Percentiles rank a stretch among this genome's conserved stretches.
Conservation (phyloP, 1,139 yeast species). For the Ogataea hybrid region DNA sequence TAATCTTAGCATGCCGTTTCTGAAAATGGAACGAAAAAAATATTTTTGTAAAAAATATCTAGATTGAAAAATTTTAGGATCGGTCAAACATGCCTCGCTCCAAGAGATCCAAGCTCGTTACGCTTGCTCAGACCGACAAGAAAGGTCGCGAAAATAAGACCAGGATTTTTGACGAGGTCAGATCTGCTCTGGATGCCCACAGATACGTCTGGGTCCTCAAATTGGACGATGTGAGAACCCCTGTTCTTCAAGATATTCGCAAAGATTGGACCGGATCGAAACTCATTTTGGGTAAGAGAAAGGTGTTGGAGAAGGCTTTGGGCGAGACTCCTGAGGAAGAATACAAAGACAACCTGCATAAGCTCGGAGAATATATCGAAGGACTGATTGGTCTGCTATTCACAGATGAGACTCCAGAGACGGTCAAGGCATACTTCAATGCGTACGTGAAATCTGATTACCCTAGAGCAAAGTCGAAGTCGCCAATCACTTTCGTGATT, state of each 20-base stretch:
- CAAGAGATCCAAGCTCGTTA: conserved; percentile 87
- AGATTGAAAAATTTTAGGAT: conserved; percentile 9
- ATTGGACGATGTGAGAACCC: conserved; percentile 92
- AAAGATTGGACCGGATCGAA: conserved; percentile 91
- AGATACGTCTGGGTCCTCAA: conserved; percentile 82
- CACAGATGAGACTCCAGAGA: conserved; percentile 81
- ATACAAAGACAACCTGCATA: conserved; percentile 77
- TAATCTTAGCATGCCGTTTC: conserved; percentile 11
- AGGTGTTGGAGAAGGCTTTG: conserved; percentile 87
- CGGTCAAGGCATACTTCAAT: conserved; percentile 80
- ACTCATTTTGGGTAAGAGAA: conserved; percentile 85
- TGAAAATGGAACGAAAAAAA: conserved; percentile 13
- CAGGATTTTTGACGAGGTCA: conserved; percentile 85
- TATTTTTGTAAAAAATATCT: conserved; percentile 7
- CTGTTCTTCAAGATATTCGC: conserved; percentile 90
- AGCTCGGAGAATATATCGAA: conserved; percentile 53
- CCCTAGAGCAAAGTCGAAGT: conserved; percentile 82
- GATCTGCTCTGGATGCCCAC: conserved; percentile 74
- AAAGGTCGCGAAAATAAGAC: conserved; percentile 93
- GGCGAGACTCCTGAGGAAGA: conserved; percentile 89
- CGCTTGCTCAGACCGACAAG: conserved; percentile 95
- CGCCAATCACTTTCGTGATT: conserved; percentile 79
- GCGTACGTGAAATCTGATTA: conserved; percentile 78
- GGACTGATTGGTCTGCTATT: conserved; percentile 88
- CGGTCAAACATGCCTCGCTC: conserved; percentile 78